Base-by-base conservation (phyloP, 768 basidiomycete genomes). In the Lentinula sp. region DNA sequence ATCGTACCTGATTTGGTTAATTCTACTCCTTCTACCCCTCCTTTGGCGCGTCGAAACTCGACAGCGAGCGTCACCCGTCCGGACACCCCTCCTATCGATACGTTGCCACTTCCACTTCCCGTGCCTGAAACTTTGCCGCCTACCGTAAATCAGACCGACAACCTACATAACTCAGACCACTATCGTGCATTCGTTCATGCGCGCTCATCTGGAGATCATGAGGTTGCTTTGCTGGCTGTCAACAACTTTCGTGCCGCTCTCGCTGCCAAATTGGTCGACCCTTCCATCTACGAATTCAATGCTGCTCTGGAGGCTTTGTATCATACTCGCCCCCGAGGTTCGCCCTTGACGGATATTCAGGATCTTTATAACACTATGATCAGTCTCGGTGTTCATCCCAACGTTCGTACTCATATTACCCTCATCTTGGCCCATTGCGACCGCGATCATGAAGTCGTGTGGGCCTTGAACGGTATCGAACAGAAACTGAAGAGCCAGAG, bases 361-460 rank as follows among this genome's bases (percentile, higher is more conserved):
- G 81, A 85, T 53, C 79, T 85, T 2, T 95, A 95, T 74, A 83
- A 91, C 64, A 77, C 84, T 52, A 84, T 95, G 79, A 73, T 93
- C 60, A 73, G 78, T 32, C 77, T 74, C 35, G 81, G 83, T 16
- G 69, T 94, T 4, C 67, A 81, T 0, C 93, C 95, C 8, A 87
- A 86, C 55, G 60, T 74, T 12, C 65, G 70, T 48, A 93, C 91
- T 0, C 93, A 91, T 70, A 68, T 76, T 33, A 69, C 72, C 39
- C 76, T 93, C 49, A 84, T 96, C 59, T 63, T 70, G 0, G 83
- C 84, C 0, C 80, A 95, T 60, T 81, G 83, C 4, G 73, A 79
- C 32, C 85, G 93, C 43, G 91, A 93, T 66, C 65, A 72, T 3
- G 91, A 94, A 66, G 79, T 92, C 1, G 72, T 78, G 41, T 68